Conservation (phyloP, 225 moss, liverwort and hornwort species). For the Pleurozium schreberi region DNA sequence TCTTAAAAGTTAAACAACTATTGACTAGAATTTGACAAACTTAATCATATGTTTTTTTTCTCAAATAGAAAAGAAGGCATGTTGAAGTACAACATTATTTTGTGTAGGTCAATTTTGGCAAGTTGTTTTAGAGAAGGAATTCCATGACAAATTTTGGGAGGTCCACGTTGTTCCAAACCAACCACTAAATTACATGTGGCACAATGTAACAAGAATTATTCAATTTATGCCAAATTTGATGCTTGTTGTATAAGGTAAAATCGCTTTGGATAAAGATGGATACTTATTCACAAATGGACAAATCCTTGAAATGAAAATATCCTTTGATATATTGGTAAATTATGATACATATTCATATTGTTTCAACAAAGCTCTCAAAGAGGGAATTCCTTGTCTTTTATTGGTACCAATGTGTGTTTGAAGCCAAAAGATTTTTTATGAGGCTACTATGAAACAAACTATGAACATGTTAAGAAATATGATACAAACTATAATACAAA, state of each 20-base stretch:
- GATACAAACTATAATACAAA: not conserved
- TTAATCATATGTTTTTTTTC: not conserved
- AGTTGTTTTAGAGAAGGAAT: not conserved
- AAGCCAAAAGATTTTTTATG: not conserved
- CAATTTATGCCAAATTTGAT: not conserved
- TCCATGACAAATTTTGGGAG: not conserved
- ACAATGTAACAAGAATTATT: not conserved
- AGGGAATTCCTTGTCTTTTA: not conserved
- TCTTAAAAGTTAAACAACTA: not conserved
- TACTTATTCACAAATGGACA: not conserved
- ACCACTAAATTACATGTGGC: not conserved
- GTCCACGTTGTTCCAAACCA: not conserved
- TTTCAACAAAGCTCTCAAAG: not conserved
- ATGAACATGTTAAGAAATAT: not conserved
- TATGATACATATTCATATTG: not conserved
- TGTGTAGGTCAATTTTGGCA: not conserved
- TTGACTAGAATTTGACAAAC: not conserved
- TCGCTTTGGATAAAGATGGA: not conserved
- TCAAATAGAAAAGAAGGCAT: not conserved
- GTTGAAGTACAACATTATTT: not conserved
- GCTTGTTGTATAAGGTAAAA: fast-evolving
- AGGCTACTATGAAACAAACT: not conserved
- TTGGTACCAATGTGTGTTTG: not conserved
- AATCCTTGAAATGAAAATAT: not conserved
- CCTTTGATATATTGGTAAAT: not conserved